Conservation (phyloP, 768 basidiomycete species). For the Phallus indusiatus region DNA sequence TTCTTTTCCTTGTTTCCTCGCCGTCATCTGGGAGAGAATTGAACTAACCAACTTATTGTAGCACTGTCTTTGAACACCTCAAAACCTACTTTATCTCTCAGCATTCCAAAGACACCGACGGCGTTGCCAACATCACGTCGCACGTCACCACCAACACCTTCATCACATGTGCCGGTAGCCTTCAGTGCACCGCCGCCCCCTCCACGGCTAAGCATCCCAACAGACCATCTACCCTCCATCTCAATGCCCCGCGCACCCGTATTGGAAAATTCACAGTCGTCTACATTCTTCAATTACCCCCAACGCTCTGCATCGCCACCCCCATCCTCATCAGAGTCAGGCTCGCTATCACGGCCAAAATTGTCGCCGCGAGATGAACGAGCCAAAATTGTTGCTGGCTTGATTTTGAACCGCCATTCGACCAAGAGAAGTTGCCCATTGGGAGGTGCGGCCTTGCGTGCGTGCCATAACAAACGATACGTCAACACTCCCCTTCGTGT, state of each 20-base stretch:
- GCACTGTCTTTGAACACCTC: not conserved
- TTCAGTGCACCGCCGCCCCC: not conserved
- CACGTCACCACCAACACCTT: not conserved
- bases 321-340: not conserved
- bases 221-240: no score
- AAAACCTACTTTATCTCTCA: not conserved
- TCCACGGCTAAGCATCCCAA: not conserved
- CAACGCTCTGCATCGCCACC: not conserved
- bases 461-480: not conserved
- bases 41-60: not conserved
- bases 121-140: not conserved
- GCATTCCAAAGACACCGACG: not conserved
- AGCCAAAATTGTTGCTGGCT: constrained; percentile 1
- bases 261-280: no score
- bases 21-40: not conserved
- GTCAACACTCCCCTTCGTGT: not conserved
- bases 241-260: no score
- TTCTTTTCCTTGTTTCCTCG: not conserved
- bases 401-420: not conserved
- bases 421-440: not conserved
- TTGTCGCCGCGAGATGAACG: not conserved
- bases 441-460: not conserved
- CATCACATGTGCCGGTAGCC: not conserved
- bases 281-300: not conserved
- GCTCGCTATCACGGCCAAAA: not conserved